A percentile compares a stretch with the other conserved stretches of the same genome.
These are phyloP conservation scores for Ambrosiella xylebori DNA, from an alignment of 2,329 filamentous ascomycete species.

Conservation along the genomic window DNA sequence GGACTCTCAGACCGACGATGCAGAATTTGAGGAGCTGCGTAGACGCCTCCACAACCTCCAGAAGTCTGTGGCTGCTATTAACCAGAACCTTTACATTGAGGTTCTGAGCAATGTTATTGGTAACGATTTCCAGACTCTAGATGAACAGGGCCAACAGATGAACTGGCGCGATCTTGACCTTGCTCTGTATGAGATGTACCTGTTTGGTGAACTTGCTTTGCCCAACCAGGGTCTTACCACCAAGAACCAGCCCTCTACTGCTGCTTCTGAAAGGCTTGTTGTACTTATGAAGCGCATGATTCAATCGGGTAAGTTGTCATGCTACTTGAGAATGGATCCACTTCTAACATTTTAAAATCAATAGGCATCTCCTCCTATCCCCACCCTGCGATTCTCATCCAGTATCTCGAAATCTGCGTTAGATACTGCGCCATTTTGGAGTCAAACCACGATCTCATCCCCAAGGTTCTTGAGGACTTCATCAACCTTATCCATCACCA, in stretches of 20 bases:
- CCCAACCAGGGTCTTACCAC: constrained; percentile 71
- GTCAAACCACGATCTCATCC: constrained; percentile 62
- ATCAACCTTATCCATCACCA: constrained; percentile 78
- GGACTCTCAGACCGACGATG: constrained; percentile 89
- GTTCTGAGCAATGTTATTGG: constrained; percentile 77
- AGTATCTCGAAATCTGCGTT: constrained; percentile 98
- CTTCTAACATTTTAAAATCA: background rate
- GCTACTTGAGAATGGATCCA: constrained; percentile 16
- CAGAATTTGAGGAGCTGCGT: constrained; percentile 87
- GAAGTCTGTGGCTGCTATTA: constrained; percentile 78
- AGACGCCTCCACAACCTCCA: constrained; percentile 81
- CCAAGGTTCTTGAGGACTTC: constrained; percentile 77
- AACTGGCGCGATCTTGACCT: constrained; percentile 94
- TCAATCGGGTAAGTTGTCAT: constrained; percentile 52
- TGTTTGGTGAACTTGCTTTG: constrained; percentile 88
- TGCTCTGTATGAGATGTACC: constrained; percentile 83
- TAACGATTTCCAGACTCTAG: constrained; percentile 66
- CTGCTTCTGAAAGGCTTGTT: constrained; percentile 64
- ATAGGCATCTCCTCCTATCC: constrained; percentile 67
- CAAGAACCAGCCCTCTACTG: constrained; percentile 65
- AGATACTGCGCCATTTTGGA: constrained; percentile 90
- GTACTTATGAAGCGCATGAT: constrained; percentile 95
- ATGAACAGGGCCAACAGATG: constrained; percentile 54
- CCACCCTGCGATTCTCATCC: constrained; percentile 80
- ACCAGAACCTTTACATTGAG: constrained; percentile 76